These are phyloP conservation scores for Sphagnum tenellum DNA, from an alignment of 225 moss, liverwort and hornwort species.

Conservation along the genomic window DNA sequence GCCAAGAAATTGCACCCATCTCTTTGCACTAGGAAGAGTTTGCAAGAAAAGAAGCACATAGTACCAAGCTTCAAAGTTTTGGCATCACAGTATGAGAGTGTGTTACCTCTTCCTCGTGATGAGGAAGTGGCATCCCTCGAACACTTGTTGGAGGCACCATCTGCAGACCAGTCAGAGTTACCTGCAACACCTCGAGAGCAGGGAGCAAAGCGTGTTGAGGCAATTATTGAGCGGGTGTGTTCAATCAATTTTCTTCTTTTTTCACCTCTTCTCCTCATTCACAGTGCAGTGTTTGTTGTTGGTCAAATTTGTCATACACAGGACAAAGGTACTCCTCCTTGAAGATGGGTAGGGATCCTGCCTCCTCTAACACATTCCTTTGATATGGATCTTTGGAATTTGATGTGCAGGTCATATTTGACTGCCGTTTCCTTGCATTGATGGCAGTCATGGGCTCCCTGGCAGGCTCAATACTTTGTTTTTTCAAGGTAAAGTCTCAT, in stretches of 20 bases:
- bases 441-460: conserved; percentile 85
- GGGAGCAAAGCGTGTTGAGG: conserved; percentile 28
- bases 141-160: conserved; percentile 12
- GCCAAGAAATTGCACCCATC: too few species aligned
- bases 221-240: conserved; percentile 47
- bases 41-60: too few species aligned
- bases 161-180: not conserved
- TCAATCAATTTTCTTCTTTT: too few species aligned
- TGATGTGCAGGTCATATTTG: conserved; percentile 61
- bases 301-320: not conserved
- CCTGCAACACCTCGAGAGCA: not conserved
- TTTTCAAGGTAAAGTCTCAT: conserved; percentile 46
- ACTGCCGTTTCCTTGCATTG: conserved; percentile 85
- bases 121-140: conserved; percentile 38
- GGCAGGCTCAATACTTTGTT: conserved; percentile 79
- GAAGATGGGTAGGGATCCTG: too few species aligned
- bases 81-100: conserved; percentile 26
- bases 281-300: not conserved
- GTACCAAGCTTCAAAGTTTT: conserved; percentile 16
- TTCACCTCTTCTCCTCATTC: conserved; percentile 1
- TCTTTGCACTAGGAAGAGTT: too few species aligned
- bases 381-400: not conserved
- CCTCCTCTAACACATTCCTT: too few species aligned
- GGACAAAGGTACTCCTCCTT: not conserved
- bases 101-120: conserved; percentile 16